phyloP scores from a whole-genome alignment of 805 yeast species.

The Schizosaccharomyces lindneri region DNA sequence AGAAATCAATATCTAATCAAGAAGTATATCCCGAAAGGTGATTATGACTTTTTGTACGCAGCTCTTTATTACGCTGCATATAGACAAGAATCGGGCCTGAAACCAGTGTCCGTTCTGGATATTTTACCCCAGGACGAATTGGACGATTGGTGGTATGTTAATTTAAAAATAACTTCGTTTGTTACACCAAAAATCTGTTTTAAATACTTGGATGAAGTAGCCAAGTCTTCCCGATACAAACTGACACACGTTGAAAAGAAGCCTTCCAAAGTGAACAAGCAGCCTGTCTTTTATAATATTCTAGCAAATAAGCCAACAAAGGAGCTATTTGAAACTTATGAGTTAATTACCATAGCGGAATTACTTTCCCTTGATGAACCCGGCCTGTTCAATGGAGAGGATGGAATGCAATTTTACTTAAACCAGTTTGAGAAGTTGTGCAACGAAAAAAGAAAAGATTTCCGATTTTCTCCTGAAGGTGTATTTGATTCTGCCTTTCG shows the following conservation, averaged over 20 bases:
- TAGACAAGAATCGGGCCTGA: background rate
- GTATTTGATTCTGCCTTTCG: background rate
- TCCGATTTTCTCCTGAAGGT: background rate
- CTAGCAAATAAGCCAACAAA: background rate
- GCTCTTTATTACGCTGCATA: background rate
- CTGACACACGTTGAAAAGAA: background rate
- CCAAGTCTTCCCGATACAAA: background rate
- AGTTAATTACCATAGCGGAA: background rate
- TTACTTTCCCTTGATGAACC: background rate
- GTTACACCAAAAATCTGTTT: background rate
- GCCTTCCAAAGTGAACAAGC: background rate
- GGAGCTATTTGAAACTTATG: background rate
- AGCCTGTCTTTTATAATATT: background rate
- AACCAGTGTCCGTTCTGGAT: background rate
- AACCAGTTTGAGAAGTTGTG: background rate
- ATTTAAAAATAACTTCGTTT: background rate
- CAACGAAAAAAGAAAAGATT: background rate
- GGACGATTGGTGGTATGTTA: background rate
- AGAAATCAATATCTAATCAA: background rate
- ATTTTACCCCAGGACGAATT: background rate
- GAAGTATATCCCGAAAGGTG: background rate
- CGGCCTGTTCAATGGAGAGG: background rate
- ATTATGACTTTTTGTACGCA: background rate
- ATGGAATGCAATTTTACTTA: background rate
- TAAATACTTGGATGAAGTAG: background rate